phyloP scores from a whole-genome alignment of 306 rosid genomes.

The Cicer judaicum region DNA sequence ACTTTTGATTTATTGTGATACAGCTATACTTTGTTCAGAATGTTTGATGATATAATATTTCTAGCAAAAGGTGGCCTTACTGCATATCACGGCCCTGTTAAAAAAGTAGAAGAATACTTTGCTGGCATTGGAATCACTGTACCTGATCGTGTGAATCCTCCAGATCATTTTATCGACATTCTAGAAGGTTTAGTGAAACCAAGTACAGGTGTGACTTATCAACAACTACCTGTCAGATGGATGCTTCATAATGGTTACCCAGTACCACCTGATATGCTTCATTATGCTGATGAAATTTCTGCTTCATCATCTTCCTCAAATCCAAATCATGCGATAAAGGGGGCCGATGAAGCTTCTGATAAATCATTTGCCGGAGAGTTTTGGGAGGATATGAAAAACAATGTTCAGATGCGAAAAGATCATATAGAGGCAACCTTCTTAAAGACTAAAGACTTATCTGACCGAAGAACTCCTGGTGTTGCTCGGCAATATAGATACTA shows the following conservation, averaged over 20 bases:
- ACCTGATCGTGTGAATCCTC: conserved; percentile 87
- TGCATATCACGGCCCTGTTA: conserved; percentile 82
- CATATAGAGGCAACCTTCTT: conserved; percentile 53
- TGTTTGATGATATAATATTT: conserved; percentile 81
- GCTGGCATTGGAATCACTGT: conserved; percentile 71
- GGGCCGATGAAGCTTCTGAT: conserved; percentile 40
- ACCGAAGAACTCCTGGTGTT: conserved; percentile 70
- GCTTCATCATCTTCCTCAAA: conserved; percentile 54
- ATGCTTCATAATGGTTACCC: conserved; percentile 84
- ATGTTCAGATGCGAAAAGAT: conserved; percentile 54
- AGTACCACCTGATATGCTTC: conserved; percentile 79
- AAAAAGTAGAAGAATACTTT: conserved; percentile 82
- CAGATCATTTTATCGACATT: conserved; percentile 81
- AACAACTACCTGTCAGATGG: conserved; percentile 84
- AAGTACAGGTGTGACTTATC: conserved; percentile 54
- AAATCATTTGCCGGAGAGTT: conserved; percentile 66
- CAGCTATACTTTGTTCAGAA: conserved; percentile 81
- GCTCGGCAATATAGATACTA: conserved; percentile 72
- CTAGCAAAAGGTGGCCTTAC: conserved; percentile 86
- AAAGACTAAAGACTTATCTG: conserved; percentile 62
- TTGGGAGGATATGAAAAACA: conserved; percentile 69
- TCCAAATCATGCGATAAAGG: conserved; percentile 30
- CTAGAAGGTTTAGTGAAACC: conserved; percentile 78
- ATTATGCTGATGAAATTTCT: conserved; percentile 60
- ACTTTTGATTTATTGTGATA: conserved; percentile 38